These are phyloP conservation scores for Rubia yunnanensis DNA, from an alignment of 257 asterid species.

Conservation along the genomic window DNA sequence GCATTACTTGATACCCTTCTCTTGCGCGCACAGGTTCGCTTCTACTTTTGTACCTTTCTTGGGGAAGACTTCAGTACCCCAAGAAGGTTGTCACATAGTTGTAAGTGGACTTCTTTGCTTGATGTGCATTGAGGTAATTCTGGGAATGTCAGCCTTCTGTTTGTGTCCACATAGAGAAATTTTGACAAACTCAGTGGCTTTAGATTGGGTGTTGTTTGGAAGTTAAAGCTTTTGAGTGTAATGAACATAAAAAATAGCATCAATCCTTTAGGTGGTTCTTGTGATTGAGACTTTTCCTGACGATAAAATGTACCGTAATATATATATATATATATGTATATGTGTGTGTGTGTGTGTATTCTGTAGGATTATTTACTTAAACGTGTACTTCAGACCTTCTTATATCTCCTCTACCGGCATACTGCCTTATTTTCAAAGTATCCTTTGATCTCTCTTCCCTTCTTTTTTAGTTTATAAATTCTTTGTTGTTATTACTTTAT, in stretches of 20 bases:
- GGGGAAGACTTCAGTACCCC: background rate
- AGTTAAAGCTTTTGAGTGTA: background rate
- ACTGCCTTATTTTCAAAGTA: background rate
- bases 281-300: constrained; percentile 2
- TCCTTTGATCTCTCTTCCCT: background rate
- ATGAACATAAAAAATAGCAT: background rate
- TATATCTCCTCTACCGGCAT: background rate
- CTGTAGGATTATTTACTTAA: background rate
- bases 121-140: background rate
- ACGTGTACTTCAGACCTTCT: background rate
- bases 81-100: background rate
- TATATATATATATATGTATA: too few relatives aligned
- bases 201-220: background rate
- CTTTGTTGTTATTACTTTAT: background rate
- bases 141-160: background rate
- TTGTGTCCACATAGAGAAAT: background rate
- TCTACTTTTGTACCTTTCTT: constrained; percentile 12
- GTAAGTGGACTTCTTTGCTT: background rate
- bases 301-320: background rate
- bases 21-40: constrained; percentile 64
- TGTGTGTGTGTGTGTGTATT: too few relatives aligned
- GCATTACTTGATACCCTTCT: constrained; percentile 69
- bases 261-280: background rate
- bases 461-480: background rate
- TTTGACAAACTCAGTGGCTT: constrained; percentile 4